phyloP scores from a whole-genome alignment of 345 rosid genomes.

The Arabis alpina region DNA sequence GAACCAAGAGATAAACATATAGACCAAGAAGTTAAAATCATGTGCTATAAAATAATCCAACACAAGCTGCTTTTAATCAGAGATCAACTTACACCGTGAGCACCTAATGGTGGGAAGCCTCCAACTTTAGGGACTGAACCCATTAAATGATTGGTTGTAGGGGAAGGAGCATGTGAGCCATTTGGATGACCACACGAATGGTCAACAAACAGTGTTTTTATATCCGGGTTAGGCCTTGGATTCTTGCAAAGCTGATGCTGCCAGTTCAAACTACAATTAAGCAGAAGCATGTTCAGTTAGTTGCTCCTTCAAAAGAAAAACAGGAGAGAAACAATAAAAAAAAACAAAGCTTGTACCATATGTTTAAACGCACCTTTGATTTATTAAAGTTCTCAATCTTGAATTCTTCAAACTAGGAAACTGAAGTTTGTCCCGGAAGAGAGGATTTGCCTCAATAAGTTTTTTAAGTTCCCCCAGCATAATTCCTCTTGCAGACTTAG shows the following conservation, averaged over 20 bases:
- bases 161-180: slow-evolving; percentile 54
- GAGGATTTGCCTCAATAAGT: slow-evolving; percentile 52
- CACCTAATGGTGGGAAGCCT: slow-evolving; percentile 55
- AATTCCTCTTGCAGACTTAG: slow-evolving; percentile 54
- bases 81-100: slow-evolving; percentile 53
- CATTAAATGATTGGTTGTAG: slow-evolving; percentile 54
- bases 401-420: slow-evolving; percentile 56
- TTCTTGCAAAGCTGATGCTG: slow-evolving; percentile 63
- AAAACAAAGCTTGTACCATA: background rate
- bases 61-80: slow-evolving; percentile 7
- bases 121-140: slow-evolving; percentile 56
- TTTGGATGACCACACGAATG: slow-evolving; percentile 57
- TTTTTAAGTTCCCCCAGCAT: slow-evolving; percentile 55
- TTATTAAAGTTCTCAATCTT: slow-evolving; percentile 58
- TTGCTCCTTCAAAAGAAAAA: background rate
- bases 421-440: slow-evolving; percentile 56
- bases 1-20: slow-evolving; percentile 26
- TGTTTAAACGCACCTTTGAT: slow-evolving; percentile 46
- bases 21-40: slow-evolving; percentile 5
- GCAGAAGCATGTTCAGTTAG: slow-evolving; percentile 28
- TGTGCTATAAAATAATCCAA: slow-evolving; percentile 11
- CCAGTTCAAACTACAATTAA: slow-evolving; percentile 52
- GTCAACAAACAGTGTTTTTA: slow-evolving; percentile 57
- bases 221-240: slow-evolving; percentile 58
- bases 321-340: background rate